These are phyloP conservation scores for Anthoceros angustus DNA, from an alignment of 225 moss, liverwort and hornwort species.

Conservation along the genomic window DNA sequence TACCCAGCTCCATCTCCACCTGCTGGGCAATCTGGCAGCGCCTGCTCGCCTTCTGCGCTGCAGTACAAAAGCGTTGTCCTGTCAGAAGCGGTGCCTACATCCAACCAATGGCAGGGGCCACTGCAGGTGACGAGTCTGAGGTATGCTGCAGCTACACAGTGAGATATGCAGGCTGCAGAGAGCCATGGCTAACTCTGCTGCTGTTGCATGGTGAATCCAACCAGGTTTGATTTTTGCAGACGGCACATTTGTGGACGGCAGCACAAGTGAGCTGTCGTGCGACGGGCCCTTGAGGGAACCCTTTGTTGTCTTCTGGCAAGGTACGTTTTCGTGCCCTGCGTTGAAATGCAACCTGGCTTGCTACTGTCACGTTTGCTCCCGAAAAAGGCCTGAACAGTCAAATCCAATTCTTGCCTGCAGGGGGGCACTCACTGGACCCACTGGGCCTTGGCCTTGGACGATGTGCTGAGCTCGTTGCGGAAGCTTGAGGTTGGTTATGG, in stretches of 20 bases:
- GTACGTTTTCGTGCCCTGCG: too few relatives aligned
- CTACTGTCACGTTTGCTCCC: neutral
- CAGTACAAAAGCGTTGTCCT: slow-evolving; percentile 68
- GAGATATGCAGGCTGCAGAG: neutral
- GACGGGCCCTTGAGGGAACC: slow-evolving; percentile 88
- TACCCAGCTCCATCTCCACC: too few relatives aligned
- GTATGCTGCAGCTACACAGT: slow-evolving; percentile 17
- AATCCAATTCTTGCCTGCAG: slow-evolving; percentile 15
- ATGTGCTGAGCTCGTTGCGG: slow-evolving; percentile 44
- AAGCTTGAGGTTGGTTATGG: slow-evolving; percentile 8
- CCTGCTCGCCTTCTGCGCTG: slow-evolving; percentile 66
- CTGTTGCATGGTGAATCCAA: neutral
- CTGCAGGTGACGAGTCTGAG: slow-evolving; percentile 82
- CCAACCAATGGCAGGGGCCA: slow-evolving; percentile 67
- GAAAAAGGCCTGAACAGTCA: too few relatives aligned
- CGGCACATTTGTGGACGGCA: slow-evolving; percentile 87
- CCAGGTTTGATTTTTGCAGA: slow-evolving; percentile 94
- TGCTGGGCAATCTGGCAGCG: too few relatives aligned
- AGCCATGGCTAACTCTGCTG: neutral
- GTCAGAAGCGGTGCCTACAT: slow-evolving; percentile 93
- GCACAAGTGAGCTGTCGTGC: slow-evolving; percentile 85
- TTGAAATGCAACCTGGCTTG: too few relatives aligned
- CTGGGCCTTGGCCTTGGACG: slow-evolving; percentile 76
- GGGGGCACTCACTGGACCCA: slow-evolving; percentile 95
- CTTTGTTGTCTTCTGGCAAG: slow-evolving; percentile 86